Evolutionary conservation across 139 green algal genomes (phyloP), one percentile per base, ranked within the genome.

Genomic region (Coccomyxa sp.): DNA sequence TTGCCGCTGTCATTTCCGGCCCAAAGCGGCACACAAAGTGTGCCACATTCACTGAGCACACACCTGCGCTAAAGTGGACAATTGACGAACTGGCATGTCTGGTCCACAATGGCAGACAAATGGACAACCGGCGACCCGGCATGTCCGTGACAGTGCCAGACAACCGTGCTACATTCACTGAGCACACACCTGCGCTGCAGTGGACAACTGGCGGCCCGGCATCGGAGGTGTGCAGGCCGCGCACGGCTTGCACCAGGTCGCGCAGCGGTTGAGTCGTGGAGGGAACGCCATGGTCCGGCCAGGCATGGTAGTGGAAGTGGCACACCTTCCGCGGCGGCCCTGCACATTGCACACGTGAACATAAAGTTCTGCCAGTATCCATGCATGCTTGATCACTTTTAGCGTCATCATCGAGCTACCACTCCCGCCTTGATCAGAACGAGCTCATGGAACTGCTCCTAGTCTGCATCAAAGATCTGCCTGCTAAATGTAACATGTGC

Each of bases 11-110:
- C n/a, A n/a, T 51, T 51, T 51, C 38, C 7, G 21, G 63, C 63
- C 16, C 60, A 14, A 68, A 16, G 16, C 60, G 16, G 15, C 60
- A 68, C 16, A 16, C 60, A 25, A 14, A 68, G 60, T 25, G 63
- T 71, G 18, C 21, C 63, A 71, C 18, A 25, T 14, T 9, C 18
- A 11, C 21, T 71, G 21, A 27, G 80, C 27, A 32, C 11, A 57
- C 94, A 83, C 95, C 95, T 10, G 95, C 95, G 79, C 81, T 88
- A 85, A 91, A 95, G 83, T 95, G 91, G 68, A 94, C 60, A 14
- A 14, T 68, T 68, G 16, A 14, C 14, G 60, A 68, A 25, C 15
- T 16, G 16, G 16, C 60, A 68, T 14, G 15, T 25, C 60, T 25
- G 60, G 14, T 14, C 16, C 60, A 14, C 16, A 25, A 25, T 14